Percentiles rank a stretch among this genome's conserved stretches.
Evolutionary conservation across 2,329 filamentous ascomycete species (phyloP).

Genomic region (Blumeria hordei): DNA sequence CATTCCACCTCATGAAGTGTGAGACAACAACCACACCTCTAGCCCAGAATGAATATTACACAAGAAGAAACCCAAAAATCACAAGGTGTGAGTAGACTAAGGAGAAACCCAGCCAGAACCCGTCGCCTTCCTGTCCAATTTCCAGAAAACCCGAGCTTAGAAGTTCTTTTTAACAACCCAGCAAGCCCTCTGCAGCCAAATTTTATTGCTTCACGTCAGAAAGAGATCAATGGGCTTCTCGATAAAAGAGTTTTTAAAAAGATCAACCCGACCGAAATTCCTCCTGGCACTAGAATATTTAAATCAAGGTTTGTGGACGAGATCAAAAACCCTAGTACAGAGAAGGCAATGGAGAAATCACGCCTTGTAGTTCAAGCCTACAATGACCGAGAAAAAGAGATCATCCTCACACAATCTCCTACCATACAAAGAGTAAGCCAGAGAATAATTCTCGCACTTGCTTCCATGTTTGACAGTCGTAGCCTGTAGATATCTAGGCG

Average conservation of each 20-base stretch:
- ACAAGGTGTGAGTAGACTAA: not conserved
- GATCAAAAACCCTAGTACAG: not conserved
- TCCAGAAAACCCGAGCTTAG: not conserved
- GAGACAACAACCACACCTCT: not conserved
- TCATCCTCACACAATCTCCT: too few species aligned
- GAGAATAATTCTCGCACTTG: too few species aligned
- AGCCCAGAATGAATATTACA: not conserved
- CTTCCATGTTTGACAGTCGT: too few species aligned
- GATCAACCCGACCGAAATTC: not conserved
- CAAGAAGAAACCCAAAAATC: not conserved
- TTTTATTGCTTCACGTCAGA: not conserved
- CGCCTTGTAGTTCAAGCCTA: too few species aligned
- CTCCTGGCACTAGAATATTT: not conserved
- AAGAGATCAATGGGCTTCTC: not conserved
- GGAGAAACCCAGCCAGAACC: not conserved
- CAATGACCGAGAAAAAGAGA: too few species aligned
- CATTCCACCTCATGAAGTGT: not conserved
- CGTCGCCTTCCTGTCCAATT: not conserved
- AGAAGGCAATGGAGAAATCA: too few species aligned
- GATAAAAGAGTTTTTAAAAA: not conserved
- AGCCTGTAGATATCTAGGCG: too few species aligned
- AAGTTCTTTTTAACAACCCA: not conserved
- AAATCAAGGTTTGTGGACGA: not conserved
- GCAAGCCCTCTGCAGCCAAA: not conserved
- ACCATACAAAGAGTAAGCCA: too few species aligned